Evolutionary conservation across 2,329 filamentous ascomycete genomes (phyloP), one percentile per base, ranked within the genome.

Genomic region (Fusarium sp.): DNA sequence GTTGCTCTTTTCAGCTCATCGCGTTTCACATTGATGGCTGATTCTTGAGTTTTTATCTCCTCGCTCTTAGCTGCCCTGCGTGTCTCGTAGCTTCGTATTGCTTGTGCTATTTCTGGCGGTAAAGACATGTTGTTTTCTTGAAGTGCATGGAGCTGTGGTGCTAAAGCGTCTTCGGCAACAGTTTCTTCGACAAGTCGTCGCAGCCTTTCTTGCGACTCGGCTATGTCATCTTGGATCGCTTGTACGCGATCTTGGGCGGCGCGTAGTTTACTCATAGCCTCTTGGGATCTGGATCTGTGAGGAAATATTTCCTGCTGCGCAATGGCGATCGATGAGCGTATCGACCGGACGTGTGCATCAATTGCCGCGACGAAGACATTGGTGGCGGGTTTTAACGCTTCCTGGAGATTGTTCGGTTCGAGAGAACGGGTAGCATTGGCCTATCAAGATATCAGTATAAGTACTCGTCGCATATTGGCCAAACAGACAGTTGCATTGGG

Each of bases 291-390:
- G 9, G 75, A 71, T 40, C 75, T 76, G n/a, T 76, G 75, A 4
- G 75, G 75, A n/a, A 75, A 76, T 37, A 77, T 71, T 32, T 77
- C 75, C 49, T 75, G 75, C 17, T 77, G 75, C 4, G 68, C 73
- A 23, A 65, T 55, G 10, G 62, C 58, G n/a, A 77, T 68, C 12
- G 75, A 71, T 12, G 73, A 60, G 33, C 67, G 75, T 54, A 77
- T 66, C 14, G 73, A 62, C n/a, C 68, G 68, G 23, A 74, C 63
- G 52, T 77, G 73, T 33, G 64, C 63, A 15, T 77, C 72, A 49
- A 77, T 73, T 48, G 75, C 70, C 1, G 75, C 55, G 14, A 67
- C 52, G 11, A 74, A 77, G 8, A 54, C 32, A 23, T 59, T 63
- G 14, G 70, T 73, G 9, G 75, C 75, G 3, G 75, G 73, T 30